Conservation (phyloP, 495 filamentous ascomycete genomes). For the Neurospora sp. region DNA sequence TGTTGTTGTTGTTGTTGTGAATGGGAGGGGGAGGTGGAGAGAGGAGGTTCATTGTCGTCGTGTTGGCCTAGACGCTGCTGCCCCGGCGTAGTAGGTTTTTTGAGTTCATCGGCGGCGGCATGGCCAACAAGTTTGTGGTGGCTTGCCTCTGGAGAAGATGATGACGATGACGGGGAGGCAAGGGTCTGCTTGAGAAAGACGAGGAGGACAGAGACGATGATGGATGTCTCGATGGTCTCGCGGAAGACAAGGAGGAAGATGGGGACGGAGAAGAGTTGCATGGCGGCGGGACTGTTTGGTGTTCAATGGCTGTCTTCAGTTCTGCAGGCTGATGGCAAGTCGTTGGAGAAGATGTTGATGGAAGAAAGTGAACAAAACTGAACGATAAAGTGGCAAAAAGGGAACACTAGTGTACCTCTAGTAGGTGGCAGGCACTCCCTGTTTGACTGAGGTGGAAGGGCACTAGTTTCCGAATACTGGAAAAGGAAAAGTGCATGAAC, state of each 20-base stretch:
- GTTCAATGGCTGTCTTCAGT: background rate
- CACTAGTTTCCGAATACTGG: background rate
- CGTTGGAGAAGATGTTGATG: background rate
- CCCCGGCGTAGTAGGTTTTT: background rate
- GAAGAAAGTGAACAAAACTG: background rate
- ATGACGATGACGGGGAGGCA: constrained; percentile 30
- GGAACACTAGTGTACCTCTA: background rate
- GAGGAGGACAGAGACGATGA: constrained; percentile 75
- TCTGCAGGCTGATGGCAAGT: background rate
- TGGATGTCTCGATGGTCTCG: constrained; percentile 69
- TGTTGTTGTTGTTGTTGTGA: no score
- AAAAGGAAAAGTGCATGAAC: background rate
- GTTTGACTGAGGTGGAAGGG: background rate
- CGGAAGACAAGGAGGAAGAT: constrained; percentile 84
- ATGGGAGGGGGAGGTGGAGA: background rate
- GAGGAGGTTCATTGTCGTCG: background rate
- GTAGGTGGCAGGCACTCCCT: background rate
- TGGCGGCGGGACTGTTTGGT: constrained; percentile 21
- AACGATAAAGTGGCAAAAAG: background rate
- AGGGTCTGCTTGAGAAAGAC: constrained; percentile 75
- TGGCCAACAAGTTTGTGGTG: background rate
- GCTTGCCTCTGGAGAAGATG: constrained; percentile 34
- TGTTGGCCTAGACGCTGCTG: background rate
- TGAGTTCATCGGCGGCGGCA: background rate
- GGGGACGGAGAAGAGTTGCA: constrained; percentile 53